phyloP scores from a whole-genome alignment of 2,329 filamentous ascomycete genomes.

The Myriosclerotinia duriaeana region DNA sequence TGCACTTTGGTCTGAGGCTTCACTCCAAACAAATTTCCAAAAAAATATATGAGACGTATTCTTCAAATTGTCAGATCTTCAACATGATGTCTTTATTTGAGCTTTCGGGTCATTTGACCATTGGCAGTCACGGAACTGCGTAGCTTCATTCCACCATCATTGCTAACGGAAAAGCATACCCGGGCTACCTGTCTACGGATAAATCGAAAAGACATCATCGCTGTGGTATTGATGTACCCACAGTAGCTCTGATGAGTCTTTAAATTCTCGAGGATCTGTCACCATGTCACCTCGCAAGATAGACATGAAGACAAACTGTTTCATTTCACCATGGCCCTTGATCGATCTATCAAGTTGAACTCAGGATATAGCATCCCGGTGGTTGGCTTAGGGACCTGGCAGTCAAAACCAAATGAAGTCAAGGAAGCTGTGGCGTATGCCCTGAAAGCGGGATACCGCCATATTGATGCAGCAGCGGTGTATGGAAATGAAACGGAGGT shows the following conservation, averaged over 20 bases:
- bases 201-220: slow-evolving; percentile 12
- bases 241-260: neutral
- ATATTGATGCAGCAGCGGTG: slow-evolving; percentile 63
- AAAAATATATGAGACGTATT: neutral
- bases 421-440: slow-evolving; percentile 42
- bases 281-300: neutral
- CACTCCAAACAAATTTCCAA: neutral
- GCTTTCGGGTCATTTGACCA: neutral
- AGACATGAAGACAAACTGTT: neutral
- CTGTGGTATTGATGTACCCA: neutral
- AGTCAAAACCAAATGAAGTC: slow-evolving; percentile 46
- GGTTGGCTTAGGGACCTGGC: slow-evolving; percentile 52
- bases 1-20: neutral
- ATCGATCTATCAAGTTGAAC: slow-evolving; percentile 38
- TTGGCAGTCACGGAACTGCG: neutral
- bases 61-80: neutral
- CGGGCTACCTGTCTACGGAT: slow-evolving; percentile 16
- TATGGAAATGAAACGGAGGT: slow-evolving; percentile 84
- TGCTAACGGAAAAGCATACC: slow-evolving; percentile 18
- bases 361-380: slow-evolving; percentile 41
- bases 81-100: neutral
- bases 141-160: neutral
- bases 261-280: slow-evolving; percentile 5
- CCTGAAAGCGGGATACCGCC: slow-evolving; percentile 51
- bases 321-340: slow-evolving; percentile 26